Conservation (phyloP, 768 basidiomycete species). For the Porphyrellus cyaneotinctus region DNA sequence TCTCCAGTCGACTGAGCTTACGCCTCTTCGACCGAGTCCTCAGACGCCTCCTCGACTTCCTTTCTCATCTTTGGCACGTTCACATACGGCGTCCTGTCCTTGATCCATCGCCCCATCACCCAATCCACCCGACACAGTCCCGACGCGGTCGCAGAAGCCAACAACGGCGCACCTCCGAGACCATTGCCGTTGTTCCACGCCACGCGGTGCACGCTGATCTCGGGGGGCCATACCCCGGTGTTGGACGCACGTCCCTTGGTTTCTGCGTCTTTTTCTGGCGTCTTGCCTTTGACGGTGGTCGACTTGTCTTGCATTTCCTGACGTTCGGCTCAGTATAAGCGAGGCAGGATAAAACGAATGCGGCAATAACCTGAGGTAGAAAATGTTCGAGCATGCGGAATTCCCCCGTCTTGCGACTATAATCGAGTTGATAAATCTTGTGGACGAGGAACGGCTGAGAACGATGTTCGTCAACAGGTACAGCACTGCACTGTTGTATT, state of each 20-base stretch:
- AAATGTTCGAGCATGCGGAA: slow-evolving; percentile 89
- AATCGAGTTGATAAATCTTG: slow-evolving; percentile 84
- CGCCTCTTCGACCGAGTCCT: slow-evolving; percentile 31
- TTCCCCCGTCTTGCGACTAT: slow-evolving; percentile 67
- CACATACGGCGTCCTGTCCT: slow-evolving; percentile 61
- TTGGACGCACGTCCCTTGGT: slow-evolving; percentile 28
- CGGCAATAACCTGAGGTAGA: slow-evolving; percentile 56
- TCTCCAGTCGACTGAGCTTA: background rate
- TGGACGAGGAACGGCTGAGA: slow-evolving; percentile 70
- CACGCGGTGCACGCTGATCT: slow-evolving; percentile 74
- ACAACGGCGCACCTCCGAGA: slow-evolving; percentile 48
- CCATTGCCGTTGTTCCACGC: slow-evolving; percentile 81
- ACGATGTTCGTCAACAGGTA: background rate
- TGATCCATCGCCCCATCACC: slow-evolving; percentile 70
- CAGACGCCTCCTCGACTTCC: slow-evolving; percentile 45
- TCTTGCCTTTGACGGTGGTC: slow-evolving; percentile 34
- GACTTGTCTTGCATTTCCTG: slow-evolving; percentile 47
- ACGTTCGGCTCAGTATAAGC: background rate
- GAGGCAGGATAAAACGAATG: background rate
- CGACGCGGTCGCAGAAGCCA: slow-evolving; percentile 78
- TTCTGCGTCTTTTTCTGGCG: slow-evolving; percentile 18
- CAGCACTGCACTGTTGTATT: background rate
- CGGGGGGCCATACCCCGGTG: slow-evolving; percentile 73
- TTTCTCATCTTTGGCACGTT: slow-evolving; percentile 57
- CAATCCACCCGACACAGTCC: slow-evolving; percentile 87